Evolutionary conservation across 805 yeast genomes (phyloP), one percentile per base, ranked within the genome.

Genomic region (Sugiyamaella chiloensis): DNA sequence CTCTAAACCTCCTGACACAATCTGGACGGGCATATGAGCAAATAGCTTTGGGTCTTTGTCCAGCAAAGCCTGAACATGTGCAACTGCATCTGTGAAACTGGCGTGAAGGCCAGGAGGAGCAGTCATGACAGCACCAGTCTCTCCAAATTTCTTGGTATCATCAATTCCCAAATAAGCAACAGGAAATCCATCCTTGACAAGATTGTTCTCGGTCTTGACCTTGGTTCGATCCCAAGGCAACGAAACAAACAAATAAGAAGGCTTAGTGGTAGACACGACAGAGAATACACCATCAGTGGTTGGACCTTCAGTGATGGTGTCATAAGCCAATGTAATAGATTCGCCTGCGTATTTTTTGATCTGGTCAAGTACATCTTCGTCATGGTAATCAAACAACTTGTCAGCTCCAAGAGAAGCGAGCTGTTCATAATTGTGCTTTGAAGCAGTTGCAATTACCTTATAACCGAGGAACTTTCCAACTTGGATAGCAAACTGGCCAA

Each of bases 401-500:
- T 71, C 75, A 21, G 82, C 83, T 52, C 84, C 85, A 24, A 74
- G 56, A 1, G 58, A 47, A 55, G 69, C 69, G 52, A 80, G 59
- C 42, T 57, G 59, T 11, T 65, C 66, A 51, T 66, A 68, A 59
- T 78, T 68, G 55, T 72, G 74, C 48, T 65, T 59, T 2, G 82
- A 75, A 11, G 85, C 81, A 37, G 78, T 74, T 2, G 75, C 74
- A 43, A 75, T 63, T 42, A 78, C 74, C 40, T 69, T 71, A 56
- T 60, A 72, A 11, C 77, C 79, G 20, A 76, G 51, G 27, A 68
- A 59, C 55, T 76, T 76, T 19, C 83, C 84, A 39, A 81, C 53
- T 68, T 85, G 90, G 46, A 81, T 73, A 8, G 80, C 78, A 20
- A 68, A 41, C 43, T 68, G 70, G 23, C 88, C 89, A 8, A 82